Conservation (phyloP, 2,329 filamentous ascomycete species). For the Thielaviopsis populi region DNA sequence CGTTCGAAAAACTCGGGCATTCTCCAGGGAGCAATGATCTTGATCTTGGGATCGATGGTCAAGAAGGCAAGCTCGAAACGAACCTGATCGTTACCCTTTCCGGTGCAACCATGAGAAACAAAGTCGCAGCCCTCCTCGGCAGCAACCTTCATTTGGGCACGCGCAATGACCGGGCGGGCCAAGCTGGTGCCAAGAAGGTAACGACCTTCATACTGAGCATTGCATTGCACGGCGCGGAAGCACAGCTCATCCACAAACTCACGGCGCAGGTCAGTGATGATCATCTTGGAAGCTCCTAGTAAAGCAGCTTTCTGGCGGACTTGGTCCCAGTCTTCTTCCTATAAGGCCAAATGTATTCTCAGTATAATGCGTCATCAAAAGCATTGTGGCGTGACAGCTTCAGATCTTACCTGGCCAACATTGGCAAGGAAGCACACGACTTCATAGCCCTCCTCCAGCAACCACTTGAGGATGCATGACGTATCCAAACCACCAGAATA, state of each 20-base stretch:
- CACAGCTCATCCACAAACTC: conserved; percentile 64
- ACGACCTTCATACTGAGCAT: conserved; percentile 45
- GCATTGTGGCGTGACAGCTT: no score
- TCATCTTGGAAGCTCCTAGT: conserved; percentile 28
- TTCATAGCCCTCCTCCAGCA: conserved; percentile 22
- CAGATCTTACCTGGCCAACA: conserved; percentile 42
- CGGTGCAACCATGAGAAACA: conserved; percentile 35
- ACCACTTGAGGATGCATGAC: conserved; percentile 29
- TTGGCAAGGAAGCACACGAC: conserved; percentile 38
- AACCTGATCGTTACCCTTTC: conserved; percentile 36
- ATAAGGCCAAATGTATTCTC: not conserved
- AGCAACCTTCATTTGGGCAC: conserved; percentile 39
- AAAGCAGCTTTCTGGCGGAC: conserved; percentile 28
- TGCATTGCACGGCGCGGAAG: conserved; percentile 59
- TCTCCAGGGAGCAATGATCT: conserved; percentile 63
- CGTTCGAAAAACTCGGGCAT: conserved; percentile 53
- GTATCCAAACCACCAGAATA: conserved; percentile 28
- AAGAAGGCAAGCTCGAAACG: conserved; percentile 27
- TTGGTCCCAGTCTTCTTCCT: conserved; percentile 22
- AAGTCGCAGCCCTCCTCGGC: conserved; percentile 23
- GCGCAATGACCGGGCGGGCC: conserved; percentile 50
- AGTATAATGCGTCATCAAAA: not conserved
- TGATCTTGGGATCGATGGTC: conserved; percentile 46
- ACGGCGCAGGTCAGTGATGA: conserved; percentile 45
- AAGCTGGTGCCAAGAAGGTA: conserved; percentile 35